These are phyloP conservation scores for Aspergillus sp. DNA, from an alignment of 2,329 filamentous ascomycete genomes.

Conservation along the genomic window DNA sequence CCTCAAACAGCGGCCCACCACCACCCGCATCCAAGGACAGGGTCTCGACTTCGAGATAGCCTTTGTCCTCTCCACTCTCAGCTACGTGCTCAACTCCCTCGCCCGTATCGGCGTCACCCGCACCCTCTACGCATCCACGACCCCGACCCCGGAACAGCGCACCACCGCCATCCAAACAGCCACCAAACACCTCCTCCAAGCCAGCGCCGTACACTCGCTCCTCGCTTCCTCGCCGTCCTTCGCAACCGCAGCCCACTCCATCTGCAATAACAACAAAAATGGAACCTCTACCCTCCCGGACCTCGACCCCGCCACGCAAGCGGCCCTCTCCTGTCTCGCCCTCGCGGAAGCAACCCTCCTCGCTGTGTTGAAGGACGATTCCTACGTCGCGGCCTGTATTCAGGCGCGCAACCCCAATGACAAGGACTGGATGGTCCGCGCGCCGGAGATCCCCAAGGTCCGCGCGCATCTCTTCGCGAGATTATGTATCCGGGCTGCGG, in stretches of 20 bases:
- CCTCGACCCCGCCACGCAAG: conserved; percentile 47
- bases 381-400: conserved; percentile 79
- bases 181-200: conserved; percentile 75
- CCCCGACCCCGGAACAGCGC: conserved; percentile 67
- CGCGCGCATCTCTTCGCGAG: conserved; percentile 85
- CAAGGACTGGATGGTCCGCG: conserved; percentile 95
- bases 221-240: conserved; percentile 59
- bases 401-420: conserved; percentile 80
- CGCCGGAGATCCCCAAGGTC: conserved; percentile 84
- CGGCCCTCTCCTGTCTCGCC: conserved; percentile 58
- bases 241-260: conserved; percentile 30
- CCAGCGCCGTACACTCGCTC: conserved; percentile 75
- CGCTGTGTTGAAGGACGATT: conserved; percentile 90
- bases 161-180: conserved; percentile 70
- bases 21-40: conserved; percentile 65
- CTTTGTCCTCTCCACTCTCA: conserved; percentile 76
- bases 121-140: conserved; percentile 65
- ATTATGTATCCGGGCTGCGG: conserved; percentile 81
- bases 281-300: conserved; percentile 41
- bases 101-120: conserved; percentile 72
- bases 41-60: conserved; percentile 81
- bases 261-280: conserved; percentile 23
- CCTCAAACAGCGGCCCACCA: conserved; percentile 28
- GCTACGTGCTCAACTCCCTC: conserved; percentile 70
- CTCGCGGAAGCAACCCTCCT: conserved; percentile 87